Percentiles rank a stretch among this genome's conserved stretches.
Evolutionary conservation across 352 stramenopile species (phyloP).

Genomic region (Globisporangium heterothallicum): DNA sequence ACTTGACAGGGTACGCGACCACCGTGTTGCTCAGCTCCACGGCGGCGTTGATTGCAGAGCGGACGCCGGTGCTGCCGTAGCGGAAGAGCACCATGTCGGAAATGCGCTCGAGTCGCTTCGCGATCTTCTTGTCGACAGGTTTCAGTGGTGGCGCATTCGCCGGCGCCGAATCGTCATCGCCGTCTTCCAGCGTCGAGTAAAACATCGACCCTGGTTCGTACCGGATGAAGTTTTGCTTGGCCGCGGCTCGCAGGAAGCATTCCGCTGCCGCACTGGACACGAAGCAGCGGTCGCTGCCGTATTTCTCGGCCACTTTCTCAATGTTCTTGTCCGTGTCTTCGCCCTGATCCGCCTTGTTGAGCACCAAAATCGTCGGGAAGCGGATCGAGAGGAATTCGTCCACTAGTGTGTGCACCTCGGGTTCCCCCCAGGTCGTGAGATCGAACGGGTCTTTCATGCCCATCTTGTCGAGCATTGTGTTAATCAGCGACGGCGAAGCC

Average conservation of each 20-base stretch:
- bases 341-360: conserved; percentile 87
- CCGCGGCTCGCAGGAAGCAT: conserved; percentile 70
- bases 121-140: conserved; percentile 71
- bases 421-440: conserved; percentile 46
- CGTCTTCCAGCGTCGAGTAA: conserved; percentile 70
- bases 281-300: conserved; percentile 83
- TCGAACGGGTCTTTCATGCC: conserved; percentile 57
- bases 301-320: conserved; percentile 84
- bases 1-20: conserved; percentile 84
- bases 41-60: conserved; percentile 80
- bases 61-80: conserved; percentile 82
- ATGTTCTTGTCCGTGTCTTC: conserved; percentile 86
- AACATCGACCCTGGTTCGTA: conserved; percentile 86
- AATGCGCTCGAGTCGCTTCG: conserved; percentile 78
- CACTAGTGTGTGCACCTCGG: conserved; percentile 73
- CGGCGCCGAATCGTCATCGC: conserved; percentile 31
- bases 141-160: conserved; percentile 42
- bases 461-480: conserved; percentile 62
- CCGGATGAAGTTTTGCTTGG: conserved; percentile 73
- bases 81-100: conserved; percentile 89
- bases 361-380: conserved; percentile 84
- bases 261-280: conserved; percentile 84
- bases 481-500: conserved; percentile 68
- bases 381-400: conserved; percentile 68
- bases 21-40: conserved; percentile 80